phyloP scores from a whole-genome alignment of 2,329 filamentous ascomycete genomes.

The Penicillium sp. region DNA sequence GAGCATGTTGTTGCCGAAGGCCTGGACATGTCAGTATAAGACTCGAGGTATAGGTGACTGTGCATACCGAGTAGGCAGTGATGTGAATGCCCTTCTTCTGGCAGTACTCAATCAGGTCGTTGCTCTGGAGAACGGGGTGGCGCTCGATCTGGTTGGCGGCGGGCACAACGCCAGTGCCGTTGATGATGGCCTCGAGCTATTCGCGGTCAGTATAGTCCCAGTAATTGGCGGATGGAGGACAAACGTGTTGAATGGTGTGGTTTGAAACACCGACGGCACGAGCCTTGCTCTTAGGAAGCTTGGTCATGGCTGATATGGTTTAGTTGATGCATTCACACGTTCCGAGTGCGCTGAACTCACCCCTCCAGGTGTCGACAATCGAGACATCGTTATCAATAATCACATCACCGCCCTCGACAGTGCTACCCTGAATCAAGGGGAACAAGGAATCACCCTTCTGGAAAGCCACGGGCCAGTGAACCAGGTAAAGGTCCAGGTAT shows the following conservation, averaged over 20 bases:
- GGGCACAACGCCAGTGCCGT: constrained; percentile 52
- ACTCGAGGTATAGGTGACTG: background rate
- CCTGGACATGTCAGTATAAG: constrained; percentile 19
- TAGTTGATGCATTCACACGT: background rate
- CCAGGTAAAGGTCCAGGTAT: constrained; percentile 46
- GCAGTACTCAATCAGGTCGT: constrained; percentile 53
- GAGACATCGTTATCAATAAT: constrained; percentile 43
- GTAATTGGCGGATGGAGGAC: constrained; percentile 4
- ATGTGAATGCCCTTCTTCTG: constrained; percentile 54
- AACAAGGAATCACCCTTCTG: constrained; percentile 41
- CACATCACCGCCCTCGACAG: constrained; percentile 35
- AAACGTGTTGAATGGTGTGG: constrained; percentile 35
- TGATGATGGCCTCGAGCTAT: constrained; percentile 51
- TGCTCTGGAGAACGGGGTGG: constrained; percentile 62
- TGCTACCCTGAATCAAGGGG: constrained; percentile 40
- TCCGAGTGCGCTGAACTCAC: constrained; percentile 15
- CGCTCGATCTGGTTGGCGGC: constrained; percentile 65
- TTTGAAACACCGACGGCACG: constrained; percentile 42
- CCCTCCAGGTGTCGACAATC: constrained; percentile 41
- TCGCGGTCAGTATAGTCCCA: background rate
- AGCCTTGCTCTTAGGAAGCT: constrained; percentile 40
- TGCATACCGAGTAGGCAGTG: constrained; percentile 55
- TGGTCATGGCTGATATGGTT: constrained; percentile 36
- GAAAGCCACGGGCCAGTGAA: constrained; percentile 46
- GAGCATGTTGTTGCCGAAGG: constrained; percentile 55